These are phyloP conservation scores for Aspergillus wentii DNA, from an alignment of 495 filamentous ascomycete genomes.

Conservation along the genomic window DNA sequence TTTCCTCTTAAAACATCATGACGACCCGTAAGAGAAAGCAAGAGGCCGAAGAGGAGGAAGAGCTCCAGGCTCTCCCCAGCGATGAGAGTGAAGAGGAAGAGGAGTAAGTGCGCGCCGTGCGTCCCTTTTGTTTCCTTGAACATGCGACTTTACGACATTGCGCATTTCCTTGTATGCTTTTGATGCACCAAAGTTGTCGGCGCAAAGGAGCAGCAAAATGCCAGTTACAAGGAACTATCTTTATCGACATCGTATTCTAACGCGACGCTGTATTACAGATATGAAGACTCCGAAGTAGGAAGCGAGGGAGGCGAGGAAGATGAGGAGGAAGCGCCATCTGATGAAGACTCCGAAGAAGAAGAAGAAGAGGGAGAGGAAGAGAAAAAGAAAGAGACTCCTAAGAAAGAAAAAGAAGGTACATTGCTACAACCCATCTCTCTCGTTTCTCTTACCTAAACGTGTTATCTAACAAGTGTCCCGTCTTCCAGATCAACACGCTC, in stretches of 20 bases:
- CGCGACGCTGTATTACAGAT: slow-evolving; percentile 29
- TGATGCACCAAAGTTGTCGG: no score
- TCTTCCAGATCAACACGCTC: slow-evolving; percentile 28
- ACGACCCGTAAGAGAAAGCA: slow-evolving; percentile 65
- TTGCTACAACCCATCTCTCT: not conserved
- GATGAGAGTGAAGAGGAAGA: slow-evolving; percentile 61
- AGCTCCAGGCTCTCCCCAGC: slow-evolving; percentile 56
- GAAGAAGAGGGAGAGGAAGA: slow-evolving; percentile 32
- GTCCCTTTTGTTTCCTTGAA: no score
- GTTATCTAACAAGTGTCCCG: no score
- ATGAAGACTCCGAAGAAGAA: slow-evolving; percentile 21
- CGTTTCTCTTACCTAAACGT: not conserved
- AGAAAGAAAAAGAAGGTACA: not conserved
- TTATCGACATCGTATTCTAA: not conserved
- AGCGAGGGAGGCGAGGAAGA: slow-evolving; percentile 29
- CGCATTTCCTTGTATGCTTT: no score
- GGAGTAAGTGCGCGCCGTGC: slow-evolving; percentile 58
- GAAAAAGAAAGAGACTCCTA: not conserved
- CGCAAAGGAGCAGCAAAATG: no score
- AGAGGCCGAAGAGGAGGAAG: slow-evolving; percentile 53
- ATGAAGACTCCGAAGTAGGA: slow-evolving; percentile 51
- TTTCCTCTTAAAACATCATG: slow-evolving; percentile 32
- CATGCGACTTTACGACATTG: no score
- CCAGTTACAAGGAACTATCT: no score
- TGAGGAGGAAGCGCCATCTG: slow-evolving; percentile 18